Evolutionary conservation across 495 filamentous ascomycete genomes (phyloP), one percentile per base, ranked within the genome.

Genomic region (Jackrogersella minutella): DNA sequence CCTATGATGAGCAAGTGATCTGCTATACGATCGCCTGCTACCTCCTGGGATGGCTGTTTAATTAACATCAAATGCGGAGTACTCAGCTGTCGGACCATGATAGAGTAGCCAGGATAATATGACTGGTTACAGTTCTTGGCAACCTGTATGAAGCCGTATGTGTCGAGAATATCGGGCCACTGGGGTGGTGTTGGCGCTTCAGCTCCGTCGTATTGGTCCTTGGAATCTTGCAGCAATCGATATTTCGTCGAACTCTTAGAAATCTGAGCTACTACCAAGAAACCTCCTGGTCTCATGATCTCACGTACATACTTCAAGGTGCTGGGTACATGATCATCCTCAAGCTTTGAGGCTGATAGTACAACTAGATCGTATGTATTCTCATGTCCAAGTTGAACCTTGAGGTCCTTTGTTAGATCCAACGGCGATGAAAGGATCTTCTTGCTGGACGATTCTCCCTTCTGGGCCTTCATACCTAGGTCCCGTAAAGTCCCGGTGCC

Each of bases 231-330:
- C 1, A 63, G 62, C 13, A 76, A 64, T 2, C 60, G 61, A 14
- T 71, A 64, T 37, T 69, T 66, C 8, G 73, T 61, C 6, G 68
- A 49, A 13, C 26, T 60, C 0, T 30, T 46, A 0, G 69, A 58
- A 2, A 59, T 55, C 7, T 80, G 55, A 0, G 78, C n/a, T 7
- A 82, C 43, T 5, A 82, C 8, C n/a, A 82, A 55, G 62, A 79
- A 81, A 3, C 73, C 79, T 1, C 77, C 79, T 6, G 73, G 73
- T 16, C 71, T 73, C 78, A 81, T 81, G 53, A 76, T 53, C 1
- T 37, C 13, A 2, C 68, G 30, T 16, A 82, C 56, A 5, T 49
- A 62, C 14, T 69, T 58, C 0, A 82, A 41, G 2, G 58, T 50
- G 2, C 33, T 34, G 0, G 37, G 22, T 0, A 34, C 40, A 5